phyloP scores from a whole-genome alignment of 2,329 filamentous ascomycete species.

The Bipolaris sorokiniana region DNA sequence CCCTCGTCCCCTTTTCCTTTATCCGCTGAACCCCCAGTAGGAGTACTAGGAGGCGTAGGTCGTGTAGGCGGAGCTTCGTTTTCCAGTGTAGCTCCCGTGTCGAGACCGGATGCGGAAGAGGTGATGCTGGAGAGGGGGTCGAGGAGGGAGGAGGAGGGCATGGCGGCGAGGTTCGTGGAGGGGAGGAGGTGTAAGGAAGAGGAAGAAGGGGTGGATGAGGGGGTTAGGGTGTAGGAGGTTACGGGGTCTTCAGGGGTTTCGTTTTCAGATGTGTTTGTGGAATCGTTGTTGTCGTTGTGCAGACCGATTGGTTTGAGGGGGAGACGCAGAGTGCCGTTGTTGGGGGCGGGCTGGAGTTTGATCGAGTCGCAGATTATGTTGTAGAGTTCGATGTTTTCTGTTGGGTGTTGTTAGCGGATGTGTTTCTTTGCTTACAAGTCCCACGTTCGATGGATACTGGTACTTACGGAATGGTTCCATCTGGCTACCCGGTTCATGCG shows the following conservation, averaged over 20 bases:
- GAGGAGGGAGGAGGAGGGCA: constrained; percentile 15
- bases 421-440: background rate
- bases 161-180: constrained; percentile 21
- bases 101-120: constrained; percentile 31
- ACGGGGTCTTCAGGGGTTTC: constrained; percentile 63
- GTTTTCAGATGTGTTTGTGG: constrained; percentile 48
- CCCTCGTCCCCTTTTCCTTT: background rate
- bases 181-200: constrained; percentile 3
- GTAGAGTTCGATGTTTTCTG: constrained; percentile 94
- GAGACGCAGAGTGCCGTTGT: constrained; percentile 85
- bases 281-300: constrained; percentile 60
- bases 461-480: constrained; percentile 83
- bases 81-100: constrained; percentile 17
- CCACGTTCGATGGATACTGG: too few relatives aligned
- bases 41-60: constrained; percentile 14
- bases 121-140: constrained; percentile 31
- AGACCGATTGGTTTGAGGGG: constrained; percentile 69
- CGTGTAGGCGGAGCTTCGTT: background rate
- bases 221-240: constrained; percentile 7
- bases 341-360: constrained; percentile 72
- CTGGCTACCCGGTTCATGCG: constrained; percentile 79
- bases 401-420: constrained; percentile 32
- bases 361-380: constrained; percentile 92
- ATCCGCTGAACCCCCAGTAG: background rate
- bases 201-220: constrained; percentile 42